Evolutionary conservation across 306 rosid species (phyloP).

Genomic region (Potentilla sterilis): DNA sequence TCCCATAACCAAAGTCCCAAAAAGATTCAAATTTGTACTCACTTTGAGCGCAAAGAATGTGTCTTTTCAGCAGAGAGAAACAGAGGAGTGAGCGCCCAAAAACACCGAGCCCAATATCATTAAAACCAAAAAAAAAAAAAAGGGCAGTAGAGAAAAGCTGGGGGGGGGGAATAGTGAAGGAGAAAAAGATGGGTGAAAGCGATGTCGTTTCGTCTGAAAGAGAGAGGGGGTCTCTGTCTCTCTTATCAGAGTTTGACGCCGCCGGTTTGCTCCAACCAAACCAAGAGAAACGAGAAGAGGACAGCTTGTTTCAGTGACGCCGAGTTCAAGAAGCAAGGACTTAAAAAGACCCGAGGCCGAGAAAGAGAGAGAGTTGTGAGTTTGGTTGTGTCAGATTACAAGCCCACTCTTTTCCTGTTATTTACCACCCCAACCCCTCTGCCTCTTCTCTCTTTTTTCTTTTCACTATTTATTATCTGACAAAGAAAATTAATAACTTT

Average conservation of each 20-base stretch:
- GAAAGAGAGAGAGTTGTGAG: background rate
- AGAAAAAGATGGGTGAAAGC: background rate
- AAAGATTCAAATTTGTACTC: background rate
- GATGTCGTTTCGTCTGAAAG: constrained; percentile 7
- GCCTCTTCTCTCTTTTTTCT: background rate
- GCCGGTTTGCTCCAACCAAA: constrained; percentile 30
- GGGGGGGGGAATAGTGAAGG: background rate
- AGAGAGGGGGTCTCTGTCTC: background rate
- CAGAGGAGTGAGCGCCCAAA: background rate
- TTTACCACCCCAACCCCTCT: constrained; percentile 29
- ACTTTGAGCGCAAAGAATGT: background rate
- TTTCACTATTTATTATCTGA: background rate
- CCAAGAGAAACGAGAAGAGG: constrained; percentile 24
- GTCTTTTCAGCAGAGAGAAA: constrained; percentile 1
- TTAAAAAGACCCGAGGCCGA: constrained; percentile 27
- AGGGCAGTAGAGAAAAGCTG: background rate
- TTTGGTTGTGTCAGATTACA: constrained; percentile 15
- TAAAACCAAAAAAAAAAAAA: background rate
- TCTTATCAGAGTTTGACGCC: constrained; percentile 27
- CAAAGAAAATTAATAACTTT: background rate
- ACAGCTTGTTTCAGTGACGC: constrained; percentile 9
- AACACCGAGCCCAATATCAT: background rate
- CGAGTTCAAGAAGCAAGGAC: constrained; percentile 13
- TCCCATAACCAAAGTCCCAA: background rate
- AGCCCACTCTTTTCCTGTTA: constrained; percentile 16